These are phyloP conservation scores for Suillus decipiens DNA, from an alignment of 768 basidiomycete species.

Conservation along the genomic window DNA sequence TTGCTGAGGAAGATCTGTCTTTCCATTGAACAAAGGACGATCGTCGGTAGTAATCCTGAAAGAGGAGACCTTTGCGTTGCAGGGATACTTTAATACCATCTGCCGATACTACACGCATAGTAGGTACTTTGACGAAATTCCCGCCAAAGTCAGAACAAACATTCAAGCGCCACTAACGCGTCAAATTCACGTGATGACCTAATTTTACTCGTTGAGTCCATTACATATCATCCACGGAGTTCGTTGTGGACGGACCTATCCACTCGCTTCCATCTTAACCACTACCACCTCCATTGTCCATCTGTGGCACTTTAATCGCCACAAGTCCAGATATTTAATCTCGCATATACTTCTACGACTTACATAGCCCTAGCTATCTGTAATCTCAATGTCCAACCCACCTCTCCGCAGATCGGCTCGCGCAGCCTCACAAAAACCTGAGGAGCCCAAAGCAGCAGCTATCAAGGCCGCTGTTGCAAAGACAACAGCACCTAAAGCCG, in stretches of 20 bases:
- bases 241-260: not conserved
- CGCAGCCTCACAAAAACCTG: conserved; percentile 47
- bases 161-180: conserved; percentile 26
- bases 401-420: conserved; percentile 56
- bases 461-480: conserved; percentile 34
- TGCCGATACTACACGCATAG: not conserved
- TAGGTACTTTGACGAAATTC: not conserved
- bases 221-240: conserved; percentile 1
- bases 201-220: conserved; percentile 8
- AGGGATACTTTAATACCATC: conserved; percentile 1
- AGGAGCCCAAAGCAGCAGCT: conserved; percentile 20
- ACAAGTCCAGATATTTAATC: conserved; percentile 5
- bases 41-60: conserved; percentile 16
- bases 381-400: conserved; percentile 29
- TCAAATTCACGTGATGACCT: conserved; percentile 22
- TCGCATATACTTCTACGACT: conserved; percentile 5
- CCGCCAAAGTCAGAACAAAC: not conserved
- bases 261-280: not conserved
- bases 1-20: not conserved
- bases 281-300: not conserved
- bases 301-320: not conserved
- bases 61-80: not conserved
- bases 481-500: conserved; percentile 29
- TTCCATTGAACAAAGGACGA: not conserved
- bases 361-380: conserved; percentile 20